Conservation (phyloP, 306 rosid species). For the Vicia faba region DNA sequence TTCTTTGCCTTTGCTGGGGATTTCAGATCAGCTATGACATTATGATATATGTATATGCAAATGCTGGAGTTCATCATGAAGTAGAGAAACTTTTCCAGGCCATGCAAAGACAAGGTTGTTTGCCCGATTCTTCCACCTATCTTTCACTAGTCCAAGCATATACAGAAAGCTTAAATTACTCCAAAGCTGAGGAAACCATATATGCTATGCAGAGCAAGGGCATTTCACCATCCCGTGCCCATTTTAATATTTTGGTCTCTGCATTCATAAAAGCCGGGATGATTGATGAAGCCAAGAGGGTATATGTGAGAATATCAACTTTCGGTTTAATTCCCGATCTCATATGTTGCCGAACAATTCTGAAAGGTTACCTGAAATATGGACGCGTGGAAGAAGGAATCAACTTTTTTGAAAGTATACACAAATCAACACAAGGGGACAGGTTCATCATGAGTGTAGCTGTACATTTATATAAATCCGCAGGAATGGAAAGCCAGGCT, state of each 20-base stretch:
- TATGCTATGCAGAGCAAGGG: conserved; percentile 62
- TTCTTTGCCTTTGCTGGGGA: conserved; percentile 35
- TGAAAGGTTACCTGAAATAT: conserved; percentile 72
- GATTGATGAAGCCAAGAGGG: conserved; percentile 70
- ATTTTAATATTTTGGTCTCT: conserved; percentile 63
- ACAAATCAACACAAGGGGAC: conserved; percentile 52
- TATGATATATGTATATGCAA: conserved; percentile 80
- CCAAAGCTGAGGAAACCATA: conserved; percentile 69
- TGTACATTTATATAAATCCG: conserved; percentile 65
- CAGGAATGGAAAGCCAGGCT: conserved; percentile 60
- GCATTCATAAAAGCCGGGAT: conserved; percentile 66
- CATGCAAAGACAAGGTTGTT: conserved; percentile 64
- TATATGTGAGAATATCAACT: conserved; percentile 51
- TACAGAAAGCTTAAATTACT: conserved; percentile 57
- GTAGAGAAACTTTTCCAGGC: conserved; percentile 62
- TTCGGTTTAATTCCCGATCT: conserved; percentile 68
- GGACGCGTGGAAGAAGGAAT: conserved; percentile 70
- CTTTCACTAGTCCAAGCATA: conserved; percentile 74
- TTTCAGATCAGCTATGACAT: conserved; percentile 88
- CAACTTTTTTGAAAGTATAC: conserved; percentile 57
- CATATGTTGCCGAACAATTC: conserved; percentile 59
- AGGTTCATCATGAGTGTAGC: conserved; percentile 78
- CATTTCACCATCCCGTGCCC: conserved; percentile 67
- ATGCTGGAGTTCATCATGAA: conserved; percentile 63
- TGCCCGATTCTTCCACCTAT: conserved; percentile 75